Evolutionary conservation across 2,329 filamentous ascomycete species (phyloP).

Genomic region (Exophiala sideris): DNA sequence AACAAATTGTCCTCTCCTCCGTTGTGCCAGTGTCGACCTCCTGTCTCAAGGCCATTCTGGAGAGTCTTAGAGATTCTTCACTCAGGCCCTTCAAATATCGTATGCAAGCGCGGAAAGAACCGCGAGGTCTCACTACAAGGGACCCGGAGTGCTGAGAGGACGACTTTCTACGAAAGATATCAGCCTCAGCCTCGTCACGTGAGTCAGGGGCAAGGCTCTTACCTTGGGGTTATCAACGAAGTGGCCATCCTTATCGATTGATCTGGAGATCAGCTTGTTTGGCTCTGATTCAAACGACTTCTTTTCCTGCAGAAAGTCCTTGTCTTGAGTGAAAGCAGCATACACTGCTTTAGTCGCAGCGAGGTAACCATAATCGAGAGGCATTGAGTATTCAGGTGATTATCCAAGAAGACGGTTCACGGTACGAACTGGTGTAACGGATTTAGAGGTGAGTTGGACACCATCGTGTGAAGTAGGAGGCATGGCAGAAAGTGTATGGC

Average conservation of each 20-base stretch:
- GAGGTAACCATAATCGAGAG: constrained; percentile 1
- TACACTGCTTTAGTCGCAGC: constrained; percentile 1
- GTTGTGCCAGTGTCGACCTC: neutral
- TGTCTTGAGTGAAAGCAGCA: neutral
- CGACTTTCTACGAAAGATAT: neutral
- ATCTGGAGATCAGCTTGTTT: constrained; percentile 2
- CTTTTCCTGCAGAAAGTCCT: constrained; percentile 1
- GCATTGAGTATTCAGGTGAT: neutral
- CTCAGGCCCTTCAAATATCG: neutral
- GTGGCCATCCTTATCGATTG: neutral
- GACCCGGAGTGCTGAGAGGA: too few relatives aligned
- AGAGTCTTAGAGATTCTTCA: neutral
- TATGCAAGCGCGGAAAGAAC: neutral
- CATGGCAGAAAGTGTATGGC: neutral
- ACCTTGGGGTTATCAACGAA: neutral
- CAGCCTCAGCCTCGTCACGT: constrained; percentile 4
- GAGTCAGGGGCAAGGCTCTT: neutral
- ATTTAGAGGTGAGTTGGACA: neutral
- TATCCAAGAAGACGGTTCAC: neutral
- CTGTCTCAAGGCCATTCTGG: neutral
- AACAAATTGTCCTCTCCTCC: too few relatives aligned
- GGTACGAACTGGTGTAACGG: neutral
- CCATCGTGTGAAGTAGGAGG: neutral
- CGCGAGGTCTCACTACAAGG: neutral
- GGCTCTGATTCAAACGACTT: constrained; percentile 1